These are phyloP conservation scores for Luzula sylvatica DNA, from an alignment of 176 grass and related monocot species.

Conservation along the genomic window DNA sequence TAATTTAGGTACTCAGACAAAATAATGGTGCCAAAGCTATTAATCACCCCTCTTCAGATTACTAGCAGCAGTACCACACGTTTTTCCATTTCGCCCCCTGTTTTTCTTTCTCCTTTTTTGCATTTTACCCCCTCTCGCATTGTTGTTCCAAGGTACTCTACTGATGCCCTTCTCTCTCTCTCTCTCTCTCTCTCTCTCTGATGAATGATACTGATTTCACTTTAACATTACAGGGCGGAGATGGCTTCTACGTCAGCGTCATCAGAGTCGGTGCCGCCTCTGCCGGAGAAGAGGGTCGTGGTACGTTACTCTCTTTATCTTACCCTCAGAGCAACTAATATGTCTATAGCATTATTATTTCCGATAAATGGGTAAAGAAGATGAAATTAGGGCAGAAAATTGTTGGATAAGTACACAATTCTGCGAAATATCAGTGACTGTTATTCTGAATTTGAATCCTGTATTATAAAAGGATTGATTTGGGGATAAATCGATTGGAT, in stretches of 20 bases:
- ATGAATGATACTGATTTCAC: too few relatives aligned
- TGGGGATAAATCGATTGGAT: neutral
- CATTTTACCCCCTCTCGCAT: neutral
- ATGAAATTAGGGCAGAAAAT: neutral
- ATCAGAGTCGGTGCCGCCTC: neutral
- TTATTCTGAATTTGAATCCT: neutral
- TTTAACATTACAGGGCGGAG: constrained; percentile 18
- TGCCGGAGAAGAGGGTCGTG: constrained; percentile 30
- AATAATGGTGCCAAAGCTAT: constrained; percentile 18
- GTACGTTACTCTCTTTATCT: neutral
- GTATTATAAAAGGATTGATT: neutral
- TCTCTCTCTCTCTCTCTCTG: neutral
- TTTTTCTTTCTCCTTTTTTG: neutral
- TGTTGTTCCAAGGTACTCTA: constrained; percentile 18
- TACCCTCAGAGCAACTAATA: neutral
- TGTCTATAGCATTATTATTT: neutral
- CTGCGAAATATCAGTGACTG: neutral
- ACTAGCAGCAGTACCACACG: neutral
- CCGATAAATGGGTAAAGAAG: neutral
- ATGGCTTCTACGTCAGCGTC: constrained; percentile 23
- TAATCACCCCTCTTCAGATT: neutral
- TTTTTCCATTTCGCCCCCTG: neutral
- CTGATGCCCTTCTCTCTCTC: constrained; percentile 3
- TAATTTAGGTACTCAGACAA: too few relatives aligned
- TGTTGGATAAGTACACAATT: neutral